Base-by-base conservation (phyloP, 2,329 filamentous ascomycete genomes). In the Microdochium trichocladiopsis region DNA sequence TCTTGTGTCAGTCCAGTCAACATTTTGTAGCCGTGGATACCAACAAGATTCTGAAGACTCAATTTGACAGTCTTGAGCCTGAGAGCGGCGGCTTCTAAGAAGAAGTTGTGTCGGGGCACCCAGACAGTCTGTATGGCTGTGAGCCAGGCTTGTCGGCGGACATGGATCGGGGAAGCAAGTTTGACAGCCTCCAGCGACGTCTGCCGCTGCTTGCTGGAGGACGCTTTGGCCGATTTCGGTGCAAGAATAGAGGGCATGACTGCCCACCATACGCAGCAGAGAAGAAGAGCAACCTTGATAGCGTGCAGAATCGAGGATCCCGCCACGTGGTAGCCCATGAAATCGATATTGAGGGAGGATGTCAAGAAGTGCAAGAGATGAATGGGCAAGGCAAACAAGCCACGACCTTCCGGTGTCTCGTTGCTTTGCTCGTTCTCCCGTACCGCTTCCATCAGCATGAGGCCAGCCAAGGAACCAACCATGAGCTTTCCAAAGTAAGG, bases 111-210 rank as follows among this genome's bases (percentile, higher is more conserved):
- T 21, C 86, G 83, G 11, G 93, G 93, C 14, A 96, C 88, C 82
- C 91, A 95, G 23, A 96, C 89, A 3, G 88, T 93, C 69, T 96
- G 92, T 54, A 96, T 86, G 8, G 92, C 89, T 2, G 92, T 96
- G 53, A 95, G 83, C 92, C 93, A 96, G 28, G 92, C 92, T 66
- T 91, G 88, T 55, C 87, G 84, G 50, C 91, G 86, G 47, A 95
- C 87, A 59, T 94, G 83, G 52, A 95, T 90, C 0, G 92, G 87
- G 0, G 90, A 92, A 2, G 88, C 84, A 53, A 90, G 75, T 2
- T 88, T 90, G 2, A 88, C 87, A 6, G 83, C 73, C 57, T 72
- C 66, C 5, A 78, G 66, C 1, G 71, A 67, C 6, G 64, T 60
- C 33, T 56, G 47, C 33, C 72, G 55, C 55, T 74, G 63, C 16